Evolutionary conservation across 2,329 filamentous ascomycete species (phyloP).

Genomic region (Colletotrichum sp.): DNA sequence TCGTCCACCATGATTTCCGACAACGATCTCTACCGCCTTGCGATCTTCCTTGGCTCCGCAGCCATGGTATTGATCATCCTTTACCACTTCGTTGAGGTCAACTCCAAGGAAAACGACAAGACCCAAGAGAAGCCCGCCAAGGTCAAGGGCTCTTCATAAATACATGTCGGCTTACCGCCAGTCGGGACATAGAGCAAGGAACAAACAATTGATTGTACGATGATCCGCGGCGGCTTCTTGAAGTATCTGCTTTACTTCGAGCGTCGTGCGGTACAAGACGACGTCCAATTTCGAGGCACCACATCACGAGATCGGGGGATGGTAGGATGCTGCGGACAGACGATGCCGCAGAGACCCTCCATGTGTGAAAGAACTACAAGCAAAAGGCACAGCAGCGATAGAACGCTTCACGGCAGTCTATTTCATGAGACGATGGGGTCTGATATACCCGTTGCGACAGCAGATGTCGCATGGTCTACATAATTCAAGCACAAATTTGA

Average conservation of each 20-base stretch:
- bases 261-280: not conserved
- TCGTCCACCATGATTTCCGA: constrained; percentile 86
- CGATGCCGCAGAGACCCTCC: not conserved
- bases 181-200: not conserved
- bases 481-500: not conserved
- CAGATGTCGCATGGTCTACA: not conserved
- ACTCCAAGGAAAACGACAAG: constrained; percentile 58
- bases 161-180: not conserved
- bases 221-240: not conserved
- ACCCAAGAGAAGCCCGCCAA: constrained; percentile 29
- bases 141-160: constrained; percentile 9
- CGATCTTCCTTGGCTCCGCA: constrained; percentile 88
- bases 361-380: not conserved
- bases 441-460: not conserved
- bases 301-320: not conserved
- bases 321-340: not conserved
- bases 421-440: not conserved
- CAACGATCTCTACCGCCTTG: constrained; percentile 86
- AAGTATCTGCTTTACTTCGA: not conserved
- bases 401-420: not conserved
- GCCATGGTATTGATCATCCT: constrained; percentile 92
- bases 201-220: not conserved
- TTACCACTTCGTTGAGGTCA: constrained; percentile 97
- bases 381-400: not conserved
- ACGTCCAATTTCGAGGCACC: not conserved